Base-by-base conservation (phyloP, 2,329 filamentous ascomycete species). In the Verticillium dahliae region DNA sequence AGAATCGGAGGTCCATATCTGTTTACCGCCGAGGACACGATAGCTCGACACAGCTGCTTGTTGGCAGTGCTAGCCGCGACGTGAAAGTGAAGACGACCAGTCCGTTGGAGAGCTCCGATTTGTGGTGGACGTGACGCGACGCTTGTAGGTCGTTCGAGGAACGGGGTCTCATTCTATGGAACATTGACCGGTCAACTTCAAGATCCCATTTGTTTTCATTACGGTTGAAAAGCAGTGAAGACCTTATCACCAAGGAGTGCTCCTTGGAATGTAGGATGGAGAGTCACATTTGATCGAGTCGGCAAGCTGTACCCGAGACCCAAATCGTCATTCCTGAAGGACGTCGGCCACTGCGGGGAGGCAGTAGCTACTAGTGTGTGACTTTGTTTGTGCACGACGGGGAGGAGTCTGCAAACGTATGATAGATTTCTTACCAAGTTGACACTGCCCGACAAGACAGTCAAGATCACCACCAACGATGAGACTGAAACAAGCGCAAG, bases 11-110 rank as follows among this genome's bases (percentile, higher is more conserved):
- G 70, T 1, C 76, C 75, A 60, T 74, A 78, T 34, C 74, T 69
- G 63, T 73, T 77, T 33, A 68, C 73, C 2, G 70, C 69, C 18
- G 74, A 71, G 2, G 76, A 79, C 1, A 73, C 69, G 10, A 78
- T 62, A 60, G 75, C 72, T 66, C 73, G 74, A 66, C 77, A 79
- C 52, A 78, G 66, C 18, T 72, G 68, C 6, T 72, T 62, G 59
- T 75, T 78, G n/a, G 71, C 60, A 1, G 64, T 61, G 63, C 73
- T 76, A 50, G 75, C 75, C 11, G 75, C 74, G 14, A 78, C 68
- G 27, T 78, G 61, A 59, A 74, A 76, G 62, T 78, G 75, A 34
- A 78, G 69, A 33, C 59, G 62, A 56, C 64, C 60, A 14, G 59
- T 56, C 34, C 27, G 54, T 34, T 31, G 27, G 7, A n/a, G 31